phyloP scores from a whole-genome alignment of 805 yeast species.

The Yarrowia yakushimensis region DNA sequence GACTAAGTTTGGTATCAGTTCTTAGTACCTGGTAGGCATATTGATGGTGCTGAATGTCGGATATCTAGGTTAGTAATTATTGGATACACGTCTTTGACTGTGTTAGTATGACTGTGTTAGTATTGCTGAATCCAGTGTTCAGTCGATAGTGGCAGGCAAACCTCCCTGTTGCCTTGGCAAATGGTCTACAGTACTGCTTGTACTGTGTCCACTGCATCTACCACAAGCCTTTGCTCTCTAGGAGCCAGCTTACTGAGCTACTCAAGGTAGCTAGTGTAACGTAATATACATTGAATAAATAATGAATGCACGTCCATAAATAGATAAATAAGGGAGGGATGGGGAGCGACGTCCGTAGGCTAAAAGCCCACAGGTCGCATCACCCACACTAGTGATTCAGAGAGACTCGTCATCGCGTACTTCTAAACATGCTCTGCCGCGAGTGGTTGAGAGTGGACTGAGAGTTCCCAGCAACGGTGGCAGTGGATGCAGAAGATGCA shows the following conservation, averaged over 20 bases:
- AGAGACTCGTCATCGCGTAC: constrained; percentile 1
- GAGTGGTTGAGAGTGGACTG: constrained; percentile 16
- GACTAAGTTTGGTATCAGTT: too few species aligned
- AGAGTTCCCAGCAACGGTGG: constrained; percentile 8
- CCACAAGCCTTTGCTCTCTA: not conserved
- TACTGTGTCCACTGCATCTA: not conserved
- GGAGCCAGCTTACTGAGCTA: not conserved
- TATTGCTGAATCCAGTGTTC: not conserved
- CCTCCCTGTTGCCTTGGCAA: not conserved
- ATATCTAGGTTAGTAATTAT: too few species aligned
- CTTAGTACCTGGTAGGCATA: too few species aligned
- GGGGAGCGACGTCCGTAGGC: constrained; percentile 13
- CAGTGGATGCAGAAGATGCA: constrained; percentile 11
- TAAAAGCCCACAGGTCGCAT: not conserved
- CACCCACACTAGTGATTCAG: constrained; percentile 1
- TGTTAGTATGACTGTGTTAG: not conserved
- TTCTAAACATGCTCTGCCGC: constrained; percentile 1
- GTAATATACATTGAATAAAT: constrained; percentile 24
- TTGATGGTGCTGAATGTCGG: too few species aligned
- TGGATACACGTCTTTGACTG: not conserved
- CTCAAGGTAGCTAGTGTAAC: not conserved
- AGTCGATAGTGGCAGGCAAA: not conserved
- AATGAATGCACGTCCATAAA: constrained; percentile 25
- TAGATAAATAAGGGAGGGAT: constrained; percentile 19
- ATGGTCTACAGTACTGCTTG: too few species aligned